Percentiles rank a stretch among this genome's conserved stretches.
These are phyloP conservation scores for Microdochium paspali DNA, from an alignment of 2,329 filamentous ascomycete species.

Conservation along the genomic window DNA sequence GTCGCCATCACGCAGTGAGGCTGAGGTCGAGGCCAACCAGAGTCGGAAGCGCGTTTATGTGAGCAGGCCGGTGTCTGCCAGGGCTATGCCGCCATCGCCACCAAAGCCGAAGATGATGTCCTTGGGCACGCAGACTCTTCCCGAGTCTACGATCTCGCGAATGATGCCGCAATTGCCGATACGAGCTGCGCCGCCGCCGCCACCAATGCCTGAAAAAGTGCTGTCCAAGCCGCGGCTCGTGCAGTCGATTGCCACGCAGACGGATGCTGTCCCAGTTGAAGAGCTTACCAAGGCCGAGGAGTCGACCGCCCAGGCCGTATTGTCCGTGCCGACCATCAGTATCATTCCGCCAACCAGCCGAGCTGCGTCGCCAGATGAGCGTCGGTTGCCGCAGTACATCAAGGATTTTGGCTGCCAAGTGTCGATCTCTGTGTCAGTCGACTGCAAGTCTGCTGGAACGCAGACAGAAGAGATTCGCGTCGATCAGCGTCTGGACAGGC, in stretches of 20 bases:
- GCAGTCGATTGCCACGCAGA: constrained; percentile 52
- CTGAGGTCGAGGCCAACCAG: constrained; percentile 64
- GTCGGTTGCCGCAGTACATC: constrained; percentile 67
- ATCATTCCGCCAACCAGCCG: constrained; percentile 82
- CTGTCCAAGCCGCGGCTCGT: neutral
- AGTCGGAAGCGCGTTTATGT: constrained; percentile 58
- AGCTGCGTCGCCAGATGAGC: constrained; percentile 68
- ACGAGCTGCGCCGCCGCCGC: constrained; percentile 28
- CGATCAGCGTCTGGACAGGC: constrained; percentile 63
- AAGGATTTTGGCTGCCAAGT: constrained; percentile 83
- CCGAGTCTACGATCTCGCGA: constrained; percentile 54
- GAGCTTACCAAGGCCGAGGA: constrained; percentile 15
- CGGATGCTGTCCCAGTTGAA: constrained; percentile 26
- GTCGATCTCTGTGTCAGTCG: constrained; percentile 37
- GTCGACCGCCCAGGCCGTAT: constrained; percentile 25
- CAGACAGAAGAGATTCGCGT: constrained; percentile 91
- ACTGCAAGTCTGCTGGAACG: constrained; percentile 44
- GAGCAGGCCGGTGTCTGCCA: constrained; percentile 38
- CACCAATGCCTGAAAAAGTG: constrained; percentile 27
- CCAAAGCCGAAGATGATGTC: constrained; percentile 48
- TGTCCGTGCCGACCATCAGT: constrained; percentile 73
- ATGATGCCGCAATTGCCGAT: constrained; percentile 50
- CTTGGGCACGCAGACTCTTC: constrained; percentile 51
- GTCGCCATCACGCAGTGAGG: constrained; percentile 33
- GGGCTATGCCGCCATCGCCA: constrained; percentile 12